Base-by-base conservation (phyloP, 2,329 filamentous ascomycete genomes). In the Fonsecaea nubica region DNA sequence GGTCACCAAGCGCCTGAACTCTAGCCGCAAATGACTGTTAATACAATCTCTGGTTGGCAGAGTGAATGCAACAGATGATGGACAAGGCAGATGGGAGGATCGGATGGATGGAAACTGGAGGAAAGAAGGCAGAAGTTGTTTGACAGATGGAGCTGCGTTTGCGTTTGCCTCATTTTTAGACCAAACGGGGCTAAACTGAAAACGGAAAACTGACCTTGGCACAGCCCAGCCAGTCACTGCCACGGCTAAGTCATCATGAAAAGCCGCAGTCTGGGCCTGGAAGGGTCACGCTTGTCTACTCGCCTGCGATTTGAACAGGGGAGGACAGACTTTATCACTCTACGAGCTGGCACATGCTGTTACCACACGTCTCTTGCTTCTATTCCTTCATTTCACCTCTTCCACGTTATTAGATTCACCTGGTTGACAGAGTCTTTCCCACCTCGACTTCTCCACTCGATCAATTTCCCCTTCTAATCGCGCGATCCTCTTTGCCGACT, bases 401-500 rank as follows among this genome's bases (percentile, higher is more conserved):
- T 61, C 25, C 25, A 12, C 36, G 12, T 59, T 48, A 40, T 32
- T 36, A 30, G 36, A 21, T 59, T 32, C 12, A 38, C 18, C 33
- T 52, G 33, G n/a, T 54, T 6, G 48, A 61, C 48, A 18, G 30
- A 15, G 18, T 50, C 33, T 9, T 10, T 61, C 32, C 50, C 52
- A 21, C 56, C 33, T 52, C 21, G 42, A 38, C 35, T n/a, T 54
- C 52, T 58, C 21, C 58, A 30, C 38, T 42, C 58, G 21, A 9
- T 45, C 50, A 42, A 52, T 40, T 50, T 33, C 30, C 59, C 30
- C 45, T 33, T 58, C 50, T 9, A 30, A 21, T 12, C 45, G 21
- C 54, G 58, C 58, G 58, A 58, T 65, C 64, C 67, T 38, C 54
- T 67, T 56, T 62, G 25, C 67, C 67, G 65, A 60, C 10, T 67